Evolutionary conservation across 2,329 filamentous ascomycete genomes (phyloP).

Genomic region (Arachnopeziza araneosa): DNA sequence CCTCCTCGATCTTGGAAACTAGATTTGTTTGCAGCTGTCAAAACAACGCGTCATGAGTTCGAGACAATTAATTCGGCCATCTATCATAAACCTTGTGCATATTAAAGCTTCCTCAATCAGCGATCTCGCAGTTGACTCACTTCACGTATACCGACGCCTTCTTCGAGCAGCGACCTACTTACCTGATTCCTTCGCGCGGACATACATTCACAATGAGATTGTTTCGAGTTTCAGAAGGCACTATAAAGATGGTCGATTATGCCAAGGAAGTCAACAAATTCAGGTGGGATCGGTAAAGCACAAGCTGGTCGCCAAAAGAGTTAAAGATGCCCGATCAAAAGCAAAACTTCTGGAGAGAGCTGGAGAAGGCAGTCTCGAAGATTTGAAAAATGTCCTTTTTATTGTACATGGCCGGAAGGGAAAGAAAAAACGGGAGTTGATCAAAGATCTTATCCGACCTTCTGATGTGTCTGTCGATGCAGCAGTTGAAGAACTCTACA

Average conservation of each 20-base stretch:
- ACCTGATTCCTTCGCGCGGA: constrained; percentile 42
- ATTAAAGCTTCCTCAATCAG: not conserved
- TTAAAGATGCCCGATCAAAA: constrained; percentile 38
- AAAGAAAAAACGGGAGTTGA: constrained; percentile 43
- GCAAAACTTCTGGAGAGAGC: constrained; percentile 48
- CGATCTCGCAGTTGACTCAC: not conserved
- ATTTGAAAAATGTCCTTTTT: constrained; percentile 44
- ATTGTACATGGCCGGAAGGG: constrained; percentile 50
- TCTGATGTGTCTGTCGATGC: constrained; percentile 32
- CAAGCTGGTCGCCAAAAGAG: not conserved
- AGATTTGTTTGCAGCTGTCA: no score
- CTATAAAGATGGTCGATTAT: not conserved
- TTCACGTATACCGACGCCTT: constrained; percentile 48
- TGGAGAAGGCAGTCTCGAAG: constrained; percentile 42
- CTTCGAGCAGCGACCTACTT: constrained; percentile 58
- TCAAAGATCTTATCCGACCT: constrained; percentile 34
- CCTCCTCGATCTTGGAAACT: no score
- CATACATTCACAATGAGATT: constrained; percentile 40
- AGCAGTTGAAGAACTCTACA: constrained; percentile 34
- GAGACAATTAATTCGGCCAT: no score
- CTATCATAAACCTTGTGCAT: no score
- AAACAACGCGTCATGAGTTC: no score
- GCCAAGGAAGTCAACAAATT: not conserved
- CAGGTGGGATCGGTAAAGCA: not conserved
- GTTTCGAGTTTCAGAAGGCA: constrained; percentile 36